A percentile compares a stretch with the other conserved stretches of the same genome.
Conservation (phyloP, 1,284 basidiomycete genomes). For the Schizophyllum amplum region DNA sequence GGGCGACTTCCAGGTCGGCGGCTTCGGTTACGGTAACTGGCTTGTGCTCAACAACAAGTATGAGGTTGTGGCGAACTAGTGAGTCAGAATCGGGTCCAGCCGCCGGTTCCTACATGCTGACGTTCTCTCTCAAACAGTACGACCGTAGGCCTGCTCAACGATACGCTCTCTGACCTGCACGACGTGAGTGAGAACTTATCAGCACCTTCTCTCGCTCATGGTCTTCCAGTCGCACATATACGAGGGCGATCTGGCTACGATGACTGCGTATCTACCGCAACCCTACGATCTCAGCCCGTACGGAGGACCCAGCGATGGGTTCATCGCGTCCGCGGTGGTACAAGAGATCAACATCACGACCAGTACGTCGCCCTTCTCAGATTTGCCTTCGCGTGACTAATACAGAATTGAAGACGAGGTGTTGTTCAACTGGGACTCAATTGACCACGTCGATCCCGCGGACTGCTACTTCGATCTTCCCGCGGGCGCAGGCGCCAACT, state of each 20-base stretch:
- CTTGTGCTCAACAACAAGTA: background rate
- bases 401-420: background rate
- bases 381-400: background rate
- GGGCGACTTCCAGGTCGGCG: background rate
- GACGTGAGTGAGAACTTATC: background rate
- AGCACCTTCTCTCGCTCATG: background rate
- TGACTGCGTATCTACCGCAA: background rate
- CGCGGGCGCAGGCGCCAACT: background rate
- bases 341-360: constrained; percentile 10
- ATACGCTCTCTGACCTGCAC: background rate
- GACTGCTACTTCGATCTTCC: constrained; percentile 1
- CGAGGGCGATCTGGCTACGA: background rate
- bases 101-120: background rate
- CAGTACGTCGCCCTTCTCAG: background rate
- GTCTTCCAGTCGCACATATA: background rate
- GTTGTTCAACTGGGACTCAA: constrained; percentile 9
- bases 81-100: background rate
- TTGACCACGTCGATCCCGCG: constrained; percentile 6
- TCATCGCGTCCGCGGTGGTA: constrained; percentile 6
- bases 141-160: background rate
- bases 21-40: background rate
- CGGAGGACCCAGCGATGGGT: constrained; percentile 5
- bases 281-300: constrained; percentile 2
- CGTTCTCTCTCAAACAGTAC: background rate
- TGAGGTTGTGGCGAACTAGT: background rate